Base-by-base conservation (phyloP, 2,329 filamentous ascomycete genomes). In the Chaetomiaceae sp. region DNA sequence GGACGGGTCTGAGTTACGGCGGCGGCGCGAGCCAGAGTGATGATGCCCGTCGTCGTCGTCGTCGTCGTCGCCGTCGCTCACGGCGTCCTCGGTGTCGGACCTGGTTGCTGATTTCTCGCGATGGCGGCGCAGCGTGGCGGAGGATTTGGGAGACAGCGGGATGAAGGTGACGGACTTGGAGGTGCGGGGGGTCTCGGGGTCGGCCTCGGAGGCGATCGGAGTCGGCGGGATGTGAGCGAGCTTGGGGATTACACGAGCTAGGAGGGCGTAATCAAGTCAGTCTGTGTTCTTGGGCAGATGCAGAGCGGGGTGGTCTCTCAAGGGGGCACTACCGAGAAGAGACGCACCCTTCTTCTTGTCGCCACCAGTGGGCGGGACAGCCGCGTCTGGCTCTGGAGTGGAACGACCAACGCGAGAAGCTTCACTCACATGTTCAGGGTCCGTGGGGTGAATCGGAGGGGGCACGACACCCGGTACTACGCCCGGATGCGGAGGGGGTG, bases 71-170 rank as follows among this genome's bases (percentile, higher is more conserved):
- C 37, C 38, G 2, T 40, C 35, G 12, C 46, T 44, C 11, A 26
- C 29, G 8, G 27, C 29, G 12, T 48, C 49, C 9, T 50, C 49
- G 18, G 37, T 42, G 7, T 48, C 49, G 6, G 38, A 55, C 22
- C 49, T 39, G 26, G 47, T 33, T 10, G 50, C 60, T 17, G 69
- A 65, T 11, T 65, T 60, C 27, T 58, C 58, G 32, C 58, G 66
- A 48, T 73, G 72, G 20, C 64, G 59, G 17, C 64, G 60, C 56
- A 75, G 68, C 0, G 72, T 74, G 45, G 60, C 66, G 0, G 68
- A 68, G 14, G 72, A 75, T 42, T 71, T 68, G 1, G 74, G 74
- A 3, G 73, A 76, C 33, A 77, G 56, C 0, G 74, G 73, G 2
- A 68, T 65, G 45, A 75, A 77, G 2, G 62, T 54, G 1, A 76